Evolutionary conservation across 2,329 filamentous ascomycete genomes (phyloP).

Genomic region (Cephalotrichum gorgonifer): DNA sequence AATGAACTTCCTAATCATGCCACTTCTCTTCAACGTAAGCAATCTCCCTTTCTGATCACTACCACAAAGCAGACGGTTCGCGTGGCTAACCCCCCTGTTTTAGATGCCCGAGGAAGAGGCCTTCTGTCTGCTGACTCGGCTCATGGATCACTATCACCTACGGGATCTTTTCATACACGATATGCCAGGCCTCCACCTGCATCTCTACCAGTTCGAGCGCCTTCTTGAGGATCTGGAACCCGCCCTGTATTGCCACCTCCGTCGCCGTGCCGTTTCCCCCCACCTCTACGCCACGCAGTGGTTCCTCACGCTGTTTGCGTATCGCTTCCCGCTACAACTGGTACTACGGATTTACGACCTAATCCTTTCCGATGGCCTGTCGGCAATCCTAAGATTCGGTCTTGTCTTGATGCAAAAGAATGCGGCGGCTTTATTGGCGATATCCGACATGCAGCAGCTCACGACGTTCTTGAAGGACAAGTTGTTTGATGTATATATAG

Average conservation of each 20-base stretch:
- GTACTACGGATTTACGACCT: constrained; percentile 95
- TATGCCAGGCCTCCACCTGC: constrained; percentile 91
- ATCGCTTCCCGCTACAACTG: constrained; percentile 91
- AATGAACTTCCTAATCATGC: constrained; percentile 98
- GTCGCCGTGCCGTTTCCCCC: constrained; percentile 74
- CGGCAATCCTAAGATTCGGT: constrained; percentile 88
- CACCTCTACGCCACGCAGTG: constrained; percentile 97
- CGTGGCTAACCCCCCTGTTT: constrained; percentile 3
- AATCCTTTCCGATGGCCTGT: constrained; percentile 84
- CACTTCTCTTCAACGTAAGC: constrained; percentile 80
- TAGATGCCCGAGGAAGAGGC: constrained; percentile 96
- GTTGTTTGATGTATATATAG: constrained; percentile 93
- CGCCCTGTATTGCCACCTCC: constrained; percentile 87
- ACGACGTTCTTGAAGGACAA: constrained; percentile 89
- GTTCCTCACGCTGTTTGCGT: constrained; percentile 98
- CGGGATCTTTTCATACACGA: constrained; percentile 90
- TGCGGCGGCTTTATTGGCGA: constrained; percentile 60
- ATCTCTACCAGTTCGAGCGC: constrained; percentile 90
- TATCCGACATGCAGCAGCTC: constrained; percentile 85
- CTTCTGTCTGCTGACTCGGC: constrained; percentile 80
- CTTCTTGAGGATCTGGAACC: constrained; percentile 90
- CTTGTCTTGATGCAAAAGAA: constrained; percentile 97
- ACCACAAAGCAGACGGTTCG: constrained; percentile 1
- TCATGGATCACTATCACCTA: constrained; percentile 95
- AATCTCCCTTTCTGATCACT: background rate